These are phyloP conservation scores for Curvularia eragrostidis DNA, from an alignment of 2,329 filamentous ascomycete species.

Conservation along the genomic window DNA sequence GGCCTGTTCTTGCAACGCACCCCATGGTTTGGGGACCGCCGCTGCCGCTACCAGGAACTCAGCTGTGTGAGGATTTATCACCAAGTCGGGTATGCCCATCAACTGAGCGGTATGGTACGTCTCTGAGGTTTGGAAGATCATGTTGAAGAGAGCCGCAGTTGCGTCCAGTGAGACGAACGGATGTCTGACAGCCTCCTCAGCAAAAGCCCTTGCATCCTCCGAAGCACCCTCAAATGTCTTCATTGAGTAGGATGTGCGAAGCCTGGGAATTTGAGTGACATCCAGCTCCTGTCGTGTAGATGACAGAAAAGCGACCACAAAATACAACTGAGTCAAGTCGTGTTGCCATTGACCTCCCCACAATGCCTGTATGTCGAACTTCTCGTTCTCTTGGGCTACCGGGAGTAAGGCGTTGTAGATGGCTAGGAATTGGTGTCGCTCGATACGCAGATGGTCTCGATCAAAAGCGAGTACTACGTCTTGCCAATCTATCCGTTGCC, in stretches of 20 bases:
- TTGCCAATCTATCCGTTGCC: slow-evolving; percentile 67
- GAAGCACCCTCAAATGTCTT: slow-evolving; percentile 68
- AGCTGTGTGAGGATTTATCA: slow-evolving; percentile 74
- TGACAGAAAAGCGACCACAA: slow-evolving; percentile 85
- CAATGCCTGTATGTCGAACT: slow-evolving; percentile 82
- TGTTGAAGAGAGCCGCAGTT: slow-evolving; percentile 70
- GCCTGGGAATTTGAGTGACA: slow-evolving; percentile 80
- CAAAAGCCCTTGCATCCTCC: slow-evolving; percentile 65
- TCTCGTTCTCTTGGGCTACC: slow-evolving; percentile 67
- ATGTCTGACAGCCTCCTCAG: slow-evolving; percentile 75
- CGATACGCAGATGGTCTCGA: slow-evolving; percentile 75
- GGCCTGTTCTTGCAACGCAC: slow-evolving; percentile 74
- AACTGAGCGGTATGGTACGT: slow-evolving; percentile 63
- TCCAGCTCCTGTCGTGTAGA: slow-evolving; percentile 78
- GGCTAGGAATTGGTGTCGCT: slow-evolving; percentile 78
- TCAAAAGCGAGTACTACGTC: slow-evolving; percentile 82
- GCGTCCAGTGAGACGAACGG: slow-evolving; percentile 89
- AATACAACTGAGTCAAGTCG: slow-evolving; percentile 88
- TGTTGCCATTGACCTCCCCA: slow-evolving; percentile 92
- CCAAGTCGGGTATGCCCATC: slow-evolving; percentile 64
- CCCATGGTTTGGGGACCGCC: slow-evolving; percentile 79
- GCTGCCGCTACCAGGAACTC: slow-evolving; percentile 81
- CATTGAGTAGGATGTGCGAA: slow-evolving; percentile 76
- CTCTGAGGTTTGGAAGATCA: slow-evolving; percentile 65
- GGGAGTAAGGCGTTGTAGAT: slow-evolving; percentile 81